Evolutionary conservation across 2,329 filamentous ascomycete species (phyloP).

Genomic region (Ceratocystis destructans): DNA sequence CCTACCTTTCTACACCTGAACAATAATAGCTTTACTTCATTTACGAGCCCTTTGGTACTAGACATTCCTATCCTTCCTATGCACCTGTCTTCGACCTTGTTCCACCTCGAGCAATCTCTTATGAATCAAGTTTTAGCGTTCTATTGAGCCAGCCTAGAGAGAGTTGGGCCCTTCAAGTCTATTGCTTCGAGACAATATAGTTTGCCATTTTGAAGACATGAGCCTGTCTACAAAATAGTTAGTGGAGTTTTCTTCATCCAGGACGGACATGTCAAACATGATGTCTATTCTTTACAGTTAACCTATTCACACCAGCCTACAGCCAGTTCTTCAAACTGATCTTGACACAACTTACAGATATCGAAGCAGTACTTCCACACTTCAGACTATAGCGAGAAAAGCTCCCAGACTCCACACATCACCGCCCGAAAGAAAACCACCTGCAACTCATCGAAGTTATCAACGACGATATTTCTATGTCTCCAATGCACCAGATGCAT

Average conservation of each 20-base stretch:
- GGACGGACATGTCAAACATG: too few species aligned
- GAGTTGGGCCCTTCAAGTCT: neutral
- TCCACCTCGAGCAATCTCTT: neutral
- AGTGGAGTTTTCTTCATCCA: too few species aligned
- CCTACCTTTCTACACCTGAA: neutral
- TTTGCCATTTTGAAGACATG: neutral
- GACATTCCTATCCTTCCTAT: neutral
- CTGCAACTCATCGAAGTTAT: neutral
- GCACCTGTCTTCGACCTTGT: neutral
- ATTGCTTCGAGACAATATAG: neutral
- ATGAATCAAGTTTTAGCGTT: neutral
- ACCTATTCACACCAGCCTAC: too few species aligned
- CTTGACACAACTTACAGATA: too few species aligned
- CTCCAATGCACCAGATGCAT: conserved; percentile 18
- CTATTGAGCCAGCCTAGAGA: neutral
- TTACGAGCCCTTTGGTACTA: neutral
- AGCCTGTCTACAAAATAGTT: neutral
- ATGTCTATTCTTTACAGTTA: too few species aligned
- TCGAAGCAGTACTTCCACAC: too few species aligned
- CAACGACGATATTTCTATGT: neutral
- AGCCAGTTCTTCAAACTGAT: too few species aligned
- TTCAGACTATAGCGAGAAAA: neutral
- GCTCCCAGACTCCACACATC: neutral
- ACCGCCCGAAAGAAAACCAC: neutral
- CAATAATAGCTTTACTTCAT: neutral